Evolutionary conservation across 2,329 filamentous ascomycete species (phyloP).

Genomic region (Botrytis galanthina): DNA sequence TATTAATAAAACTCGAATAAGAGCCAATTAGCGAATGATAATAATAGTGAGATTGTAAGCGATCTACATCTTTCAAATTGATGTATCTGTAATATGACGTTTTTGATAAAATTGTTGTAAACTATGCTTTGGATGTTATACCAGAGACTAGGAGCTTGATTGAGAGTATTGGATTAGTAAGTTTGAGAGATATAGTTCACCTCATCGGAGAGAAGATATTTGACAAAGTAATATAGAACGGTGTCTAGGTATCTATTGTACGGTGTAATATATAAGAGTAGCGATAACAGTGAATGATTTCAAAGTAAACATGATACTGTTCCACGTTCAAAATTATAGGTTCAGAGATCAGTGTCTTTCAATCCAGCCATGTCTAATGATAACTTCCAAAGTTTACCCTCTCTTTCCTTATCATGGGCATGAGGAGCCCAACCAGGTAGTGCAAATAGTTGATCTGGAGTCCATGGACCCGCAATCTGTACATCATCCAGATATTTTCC

Average conservation of each 20-base stretch:
- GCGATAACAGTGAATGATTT: background rate
- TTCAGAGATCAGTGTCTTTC: background rate
- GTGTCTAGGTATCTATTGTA: background rate
- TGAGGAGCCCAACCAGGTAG: background rate
- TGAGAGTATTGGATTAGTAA: too few relatives aligned
- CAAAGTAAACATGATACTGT: background rate
- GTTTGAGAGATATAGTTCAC: too few relatives aligned
- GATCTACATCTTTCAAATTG: too few relatives aligned
- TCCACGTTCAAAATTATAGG: background rate
- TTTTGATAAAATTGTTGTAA: too few relatives aligned
- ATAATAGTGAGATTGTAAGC: rapidly evolving
- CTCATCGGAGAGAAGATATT: too few relatives aligned
- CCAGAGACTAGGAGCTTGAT: too few relatives aligned
- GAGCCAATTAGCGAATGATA: background rate
- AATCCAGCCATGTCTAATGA: background rate
- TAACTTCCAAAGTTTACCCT: background rate
- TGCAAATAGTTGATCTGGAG: background rate
- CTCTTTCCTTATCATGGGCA: background rate
- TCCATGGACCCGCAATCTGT: background rate
- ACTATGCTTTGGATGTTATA: too few relatives aligned
- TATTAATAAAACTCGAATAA: background rate
- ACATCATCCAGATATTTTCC: background rate
- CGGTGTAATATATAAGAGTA: background rate
- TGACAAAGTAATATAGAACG: background rate
- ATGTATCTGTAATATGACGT: too few relatives aligned